A percentile compares a stretch with the other conserved stretches of the same genome.
phyloP scores from a whole-genome alignment of 129 eudicot genomes.

The Cynara cardunculus region DNA sequence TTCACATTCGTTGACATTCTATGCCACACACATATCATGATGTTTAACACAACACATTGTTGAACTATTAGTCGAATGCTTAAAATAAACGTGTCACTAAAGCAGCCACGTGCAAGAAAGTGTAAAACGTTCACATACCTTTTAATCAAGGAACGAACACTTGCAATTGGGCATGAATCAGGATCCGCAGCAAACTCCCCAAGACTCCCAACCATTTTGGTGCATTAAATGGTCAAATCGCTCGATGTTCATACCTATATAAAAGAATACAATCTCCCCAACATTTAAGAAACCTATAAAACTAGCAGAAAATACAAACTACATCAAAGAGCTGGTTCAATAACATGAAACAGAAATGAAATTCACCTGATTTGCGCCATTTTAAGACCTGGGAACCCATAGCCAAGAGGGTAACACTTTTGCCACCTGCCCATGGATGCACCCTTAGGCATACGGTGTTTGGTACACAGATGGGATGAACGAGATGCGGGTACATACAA shows the following conservation, averaged over 20 bases:
- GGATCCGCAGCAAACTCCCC: neutral
- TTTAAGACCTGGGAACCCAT: neutral
- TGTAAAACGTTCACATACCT: slow-evolving; percentile 4
- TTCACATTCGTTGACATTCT: neutral
- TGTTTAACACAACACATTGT: neutral
- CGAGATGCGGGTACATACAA: no score
- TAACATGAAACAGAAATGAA: neutral
- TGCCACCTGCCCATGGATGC: no score
- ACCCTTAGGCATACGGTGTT: no score
- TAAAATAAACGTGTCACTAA: neutral
- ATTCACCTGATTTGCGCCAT: neutral
- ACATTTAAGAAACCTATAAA: neutral
- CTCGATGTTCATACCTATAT: neutral
- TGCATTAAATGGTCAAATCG: neutral
- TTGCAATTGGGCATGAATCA: neutral
- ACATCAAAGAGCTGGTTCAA: neutral
- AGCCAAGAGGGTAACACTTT: neutral
- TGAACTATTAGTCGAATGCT: neutral
- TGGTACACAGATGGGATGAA: no score
- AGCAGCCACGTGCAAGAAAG: neutral
- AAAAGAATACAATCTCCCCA: neutral
- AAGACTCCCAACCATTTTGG: neutral
- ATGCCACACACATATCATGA: neutral
- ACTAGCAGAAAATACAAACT: neutral
- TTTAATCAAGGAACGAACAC: neutral